Base-by-base conservation (phyloP, 129 eudicot genomes). In the Artemisia annua region DNA sequence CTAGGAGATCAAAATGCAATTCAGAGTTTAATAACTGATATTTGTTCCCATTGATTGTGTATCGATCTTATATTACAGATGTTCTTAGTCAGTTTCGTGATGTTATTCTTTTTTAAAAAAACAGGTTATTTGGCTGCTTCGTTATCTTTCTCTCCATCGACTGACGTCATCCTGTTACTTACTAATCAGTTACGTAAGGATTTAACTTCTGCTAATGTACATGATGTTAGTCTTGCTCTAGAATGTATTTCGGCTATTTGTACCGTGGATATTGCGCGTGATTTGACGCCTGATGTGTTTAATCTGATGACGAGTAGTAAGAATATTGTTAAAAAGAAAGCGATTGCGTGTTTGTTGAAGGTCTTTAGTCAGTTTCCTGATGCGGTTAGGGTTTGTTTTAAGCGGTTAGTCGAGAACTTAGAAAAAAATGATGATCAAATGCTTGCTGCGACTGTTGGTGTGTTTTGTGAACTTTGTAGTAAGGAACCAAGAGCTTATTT, bases 181-280 rank as follows among this genome's bases (percentile, higher is more conserved):
- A 90, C 96, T 16, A 87, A 93, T 60, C 98, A 93, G 82, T 84
- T 93, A 55, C 88, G 98, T 11, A 93, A 93, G 65, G 98, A 93
- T 72, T 86, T 93, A 7, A 55, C 77, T 0, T 87, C 92, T 1
- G 9, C 83, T 16, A 87, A 86, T 28, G 77, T 79, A 1, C 85
- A 84, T 48, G 92, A 89, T 78, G 97, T 85, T 5, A 86, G 89
- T 70, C 78, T 93, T 3, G 97, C 96, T 8, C 77, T 87, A 4
- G 84, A 85, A 9, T 82, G 89, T 17, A 75, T 93, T 14, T 74
- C 87, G 0, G 68, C 78, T 26, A 84, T 90, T 15, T 83, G 84
- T 14, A 87, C 83, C 3, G 81, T 81, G 18, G 96, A 93, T 83
- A 80, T 93, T 13, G 89, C 90, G 0, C 80, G 89, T 15, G 96